Evolutionary conservation across 305 asterid genomes (phyloP).

Genomic region (Nicotiana rustica): DNA sequence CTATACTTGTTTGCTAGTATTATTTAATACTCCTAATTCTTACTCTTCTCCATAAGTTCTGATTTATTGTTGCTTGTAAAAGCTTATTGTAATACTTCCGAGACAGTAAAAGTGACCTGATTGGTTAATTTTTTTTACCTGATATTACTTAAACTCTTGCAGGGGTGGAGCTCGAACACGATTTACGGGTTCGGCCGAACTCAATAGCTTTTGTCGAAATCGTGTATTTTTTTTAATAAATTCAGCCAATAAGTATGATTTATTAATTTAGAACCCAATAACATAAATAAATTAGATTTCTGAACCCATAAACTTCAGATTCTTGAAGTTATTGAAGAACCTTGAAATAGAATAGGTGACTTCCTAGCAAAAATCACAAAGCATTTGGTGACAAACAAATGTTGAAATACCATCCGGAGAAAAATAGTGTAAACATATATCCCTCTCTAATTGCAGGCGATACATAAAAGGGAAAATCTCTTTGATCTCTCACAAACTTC

Average conservation of each 20-base stretch:
- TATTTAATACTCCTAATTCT: too few species aligned
- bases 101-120: too few species aligned
- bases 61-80: background rate
- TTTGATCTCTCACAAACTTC: background rate
- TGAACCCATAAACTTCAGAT: too few species aligned
- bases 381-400: background rate
- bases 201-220: too few species aligned
- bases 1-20: background rate
- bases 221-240: too few species aligned
- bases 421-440: background rate
- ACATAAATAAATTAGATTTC: too few species aligned
- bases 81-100: background rate
- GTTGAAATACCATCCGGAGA: background rate
- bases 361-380: background rate
- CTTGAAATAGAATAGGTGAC: background rate
- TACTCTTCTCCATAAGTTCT: background rate
- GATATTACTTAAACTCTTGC: too few species aligned
- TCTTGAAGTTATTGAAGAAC: background rate
- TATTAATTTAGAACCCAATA: too few species aligned
- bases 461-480: background rate
- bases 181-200: too few species aligned
- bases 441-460: background rate
- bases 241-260: too few species aligned
- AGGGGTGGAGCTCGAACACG: too few species aligned
- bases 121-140: too few species aligned